Conservation (phyloP, 345 rosid genomes). For the Rhizophora apiculata region DNA sequence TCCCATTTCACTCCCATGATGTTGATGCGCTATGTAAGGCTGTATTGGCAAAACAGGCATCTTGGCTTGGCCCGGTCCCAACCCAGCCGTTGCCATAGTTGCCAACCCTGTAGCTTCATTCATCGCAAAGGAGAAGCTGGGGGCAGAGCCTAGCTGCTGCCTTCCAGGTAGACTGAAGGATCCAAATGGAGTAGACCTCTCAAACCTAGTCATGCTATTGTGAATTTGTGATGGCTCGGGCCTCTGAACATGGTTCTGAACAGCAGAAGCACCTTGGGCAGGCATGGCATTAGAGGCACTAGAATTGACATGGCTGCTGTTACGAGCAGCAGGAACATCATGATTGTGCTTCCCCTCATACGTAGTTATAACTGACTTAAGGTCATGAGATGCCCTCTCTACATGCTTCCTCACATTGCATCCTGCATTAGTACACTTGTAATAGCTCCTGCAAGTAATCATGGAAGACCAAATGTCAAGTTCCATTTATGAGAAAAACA, state of each 20-base stretch:
- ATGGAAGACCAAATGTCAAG: constrained; percentile 1
- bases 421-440: constrained; percentile 92
- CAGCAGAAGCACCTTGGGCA: constrained; percentile 26
- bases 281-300: constrained; percentile 1
- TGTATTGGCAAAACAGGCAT: constrained; percentile 53
- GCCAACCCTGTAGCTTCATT: constrained; percentile 48
- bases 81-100: constrained; percentile 65
- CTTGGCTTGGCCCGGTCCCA: constrained; percentile 60
- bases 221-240: constrained; percentile 62
- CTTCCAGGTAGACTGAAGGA: constrained; percentile 64
- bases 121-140: constrained; percentile 64
- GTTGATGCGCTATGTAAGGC: constrained; percentile 54
- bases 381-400: constrained; percentile 97
- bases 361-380: constrained; percentile 88
- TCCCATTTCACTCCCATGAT: constrained; percentile 47
- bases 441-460: constrained; percentile 69
- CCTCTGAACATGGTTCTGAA: constrained; percentile 45
- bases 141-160: constrained; percentile 61
- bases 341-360: constrained; percentile 99
- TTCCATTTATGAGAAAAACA: neutral
- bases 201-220: constrained; percentile 54
- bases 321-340: constrained; percentile 70
- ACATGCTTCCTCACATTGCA: constrained; percentile 96
- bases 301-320: constrained; percentile 31
- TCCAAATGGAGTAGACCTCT: constrained; percentile 46